Evolutionary conservation across 257 asterid species (phyloP), one percentile per base, ranked within the genome.

Genomic region (Lithospermum erythrorhizon): DNA sequence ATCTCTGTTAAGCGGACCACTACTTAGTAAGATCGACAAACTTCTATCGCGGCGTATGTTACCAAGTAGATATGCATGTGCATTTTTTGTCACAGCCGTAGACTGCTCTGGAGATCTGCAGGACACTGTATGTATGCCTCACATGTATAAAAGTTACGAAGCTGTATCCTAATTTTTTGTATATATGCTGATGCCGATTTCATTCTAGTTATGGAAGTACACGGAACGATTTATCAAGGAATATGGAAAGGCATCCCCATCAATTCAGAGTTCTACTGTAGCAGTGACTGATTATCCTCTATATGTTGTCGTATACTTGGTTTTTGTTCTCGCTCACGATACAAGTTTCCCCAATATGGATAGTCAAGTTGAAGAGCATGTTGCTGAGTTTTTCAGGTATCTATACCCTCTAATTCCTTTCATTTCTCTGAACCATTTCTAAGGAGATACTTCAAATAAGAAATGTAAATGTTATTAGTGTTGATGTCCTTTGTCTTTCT

Each of bases 61-160:
- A 52, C 95, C 97, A 74, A 62, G 72, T 73, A 82, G 97, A 80
- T 89, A 89, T 81, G 90, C 95, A 57, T 89, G 97, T 62, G 88
- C 87, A 68, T 87, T 89, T 56, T 75, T 86, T 58, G 67, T 84
- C 75, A 80, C 74, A 67, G 81, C 87, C 61, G 59, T 76, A 32
- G 85, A 81, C 71, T 65, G 83, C 41, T 67, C 73, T 18, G 76
- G 71, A 55, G 88, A 81, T 75, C 72, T 84, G 74, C 77, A 72
- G 53, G 76, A 67, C 65, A 81, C 76, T 71, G 97, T 89, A 72
- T 61, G 85, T 72, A 58, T 53, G 58, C 65, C 17, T 65, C 65
- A 55, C 57, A 25, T 56, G 0, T 14, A 13, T 52, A 57, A 59
- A 53, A 10, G 55, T 55, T 61, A 27, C 18, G 23, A 53, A 30